Evolutionary conservation across 345 rosid species (phyloP).

Genomic region (Eucalyptus marginata): DNA sequence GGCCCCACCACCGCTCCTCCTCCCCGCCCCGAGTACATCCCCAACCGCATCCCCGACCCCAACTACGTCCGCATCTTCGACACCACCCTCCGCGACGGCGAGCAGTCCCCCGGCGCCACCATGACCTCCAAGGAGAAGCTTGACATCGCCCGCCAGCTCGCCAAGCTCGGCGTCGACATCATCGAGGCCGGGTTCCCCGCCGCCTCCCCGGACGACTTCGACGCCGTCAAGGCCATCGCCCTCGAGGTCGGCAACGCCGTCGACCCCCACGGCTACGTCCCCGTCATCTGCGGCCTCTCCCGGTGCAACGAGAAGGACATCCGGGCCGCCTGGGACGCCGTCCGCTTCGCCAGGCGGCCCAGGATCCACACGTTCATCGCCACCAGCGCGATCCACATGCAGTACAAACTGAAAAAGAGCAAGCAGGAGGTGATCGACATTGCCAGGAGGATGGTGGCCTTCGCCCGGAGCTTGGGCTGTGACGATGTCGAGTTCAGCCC

Average conservation of each 20-base stretch:
- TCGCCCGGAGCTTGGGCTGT: constrained; percentile 81
- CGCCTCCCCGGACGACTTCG: constrained; percentile 87
- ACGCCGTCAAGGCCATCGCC: constrained; percentile 69
- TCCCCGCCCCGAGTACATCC: constrained; percentile 56
- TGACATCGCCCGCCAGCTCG: constrained; percentile 78
- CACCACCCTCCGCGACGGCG: constrained; percentile 98
- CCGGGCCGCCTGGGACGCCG: constrained; percentile 79
- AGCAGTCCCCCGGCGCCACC: constrained; percentile 97
- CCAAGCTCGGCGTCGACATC: constrained; percentile 81
- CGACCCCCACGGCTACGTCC: constrained; percentile 56
- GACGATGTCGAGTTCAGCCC: constrained; percentile 92
- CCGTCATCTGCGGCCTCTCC: constrained; percentile 88
- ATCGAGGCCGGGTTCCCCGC: constrained; percentile 96
- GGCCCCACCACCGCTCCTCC: background rate
- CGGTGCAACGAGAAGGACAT: constrained; percentile 83
- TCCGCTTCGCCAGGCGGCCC: constrained; percentile 67
- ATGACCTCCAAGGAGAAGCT: constrained; percentile 84
- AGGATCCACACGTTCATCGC: constrained; percentile 88
- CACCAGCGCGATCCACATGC: constrained; percentile 75
- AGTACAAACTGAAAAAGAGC: constrained; percentile 69
- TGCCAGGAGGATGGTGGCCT: constrained; percentile 63
- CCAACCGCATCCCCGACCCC: constrained; percentile 63
- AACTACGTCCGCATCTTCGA: constrained; percentile 79
- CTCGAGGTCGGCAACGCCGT: constrained; percentile 61
- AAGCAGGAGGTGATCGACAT: constrained; percentile 62